Evolutionary conservation across 768 basidiomycete species (phyloP), one percentile per base, ranked within the genome.

Genomic region (Suillus alpinus): DNA sequence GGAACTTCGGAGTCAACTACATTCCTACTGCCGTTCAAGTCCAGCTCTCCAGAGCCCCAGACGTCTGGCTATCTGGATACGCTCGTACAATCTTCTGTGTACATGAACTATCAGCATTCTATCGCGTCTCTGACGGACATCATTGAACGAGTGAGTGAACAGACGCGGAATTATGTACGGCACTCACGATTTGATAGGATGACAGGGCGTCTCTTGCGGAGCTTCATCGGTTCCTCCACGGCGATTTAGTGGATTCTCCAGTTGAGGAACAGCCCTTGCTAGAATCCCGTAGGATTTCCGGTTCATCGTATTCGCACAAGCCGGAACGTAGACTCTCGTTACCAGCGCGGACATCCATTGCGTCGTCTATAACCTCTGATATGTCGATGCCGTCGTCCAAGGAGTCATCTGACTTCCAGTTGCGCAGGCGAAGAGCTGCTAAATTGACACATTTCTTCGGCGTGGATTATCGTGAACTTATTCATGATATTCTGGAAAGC

Each of bases 361-460:
- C 81, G 6, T 89, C 88, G 14, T 89, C 88, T 16, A 71, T 88
- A 49, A 71, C 80, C 20, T 85, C 87, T 16, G 84, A 86, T 58
- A 76, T 75, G 18, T 80, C 74, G 57, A 39, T 77, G 31, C 49
- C 73, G 18, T 65, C 81, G 20, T 72, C 80, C 29, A 77, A 79
- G 60, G 79, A 83, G 63, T 18, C 32, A 16, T 66, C 69, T 23
- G 66, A 43, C 66, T 93, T 94, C 79, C 88, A 93, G 71, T 71
- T 81, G 59, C 86, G 91, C 51, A 79, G 92, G 57, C 78, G 85
- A 44, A 79, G 87, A 60, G 92, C 91, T 5, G 91, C 92, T 63
- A 94, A 94, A 78, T 80, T 94, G 62, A 88, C 89, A 31, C 82
- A 88, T 74, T 94, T 94, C 80, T 94, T 94, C 74, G 92, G 92